Percentiles rank a stretch among this genome's conserved stretches.
Evolutionary conservation across 768 basidiomycete genomes (phyloP).

Genomic region (Mycena galericulata): DNA sequence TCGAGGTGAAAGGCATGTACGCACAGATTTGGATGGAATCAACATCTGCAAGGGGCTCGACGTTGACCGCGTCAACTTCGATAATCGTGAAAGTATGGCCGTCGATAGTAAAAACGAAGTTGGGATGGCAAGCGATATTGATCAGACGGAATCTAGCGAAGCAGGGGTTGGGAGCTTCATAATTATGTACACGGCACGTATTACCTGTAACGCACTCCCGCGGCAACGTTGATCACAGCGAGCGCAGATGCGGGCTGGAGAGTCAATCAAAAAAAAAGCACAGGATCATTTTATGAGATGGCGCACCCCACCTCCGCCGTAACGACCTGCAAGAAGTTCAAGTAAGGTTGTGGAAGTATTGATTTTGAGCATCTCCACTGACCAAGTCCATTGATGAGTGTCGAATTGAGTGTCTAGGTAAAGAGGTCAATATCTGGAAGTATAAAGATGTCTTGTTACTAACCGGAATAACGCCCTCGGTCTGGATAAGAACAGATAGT

Average conservation of each 20-base stretch:
- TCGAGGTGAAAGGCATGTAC: not conserved
- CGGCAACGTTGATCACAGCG: constrained; percentile 47
- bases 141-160: constrained; percentile 12
- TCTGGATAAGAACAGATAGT: not conserved
- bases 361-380: too few relatives aligned
- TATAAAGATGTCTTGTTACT: not conserved
- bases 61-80: constrained; percentile 48
- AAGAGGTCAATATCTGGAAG: constrained; percentile 3
- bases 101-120: constrained; percentile 37
- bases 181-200: too few relatives aligned
- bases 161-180: too few relatives aligned
- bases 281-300: not conserved
- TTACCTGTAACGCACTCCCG: constrained; percentile 44
- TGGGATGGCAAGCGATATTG: constrained; percentile 15
- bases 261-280: not conserved
- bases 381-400: constrained; percentile 34
- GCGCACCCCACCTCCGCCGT: constrained; percentile 41
- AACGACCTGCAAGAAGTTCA: too few relatives aligned
- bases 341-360: too few relatives aligned
- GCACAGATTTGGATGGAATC: constrained; percentile 28
- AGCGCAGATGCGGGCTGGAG: constrained; percentile 39
- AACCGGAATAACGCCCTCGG: not conserved
- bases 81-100: constrained; percentile 49
- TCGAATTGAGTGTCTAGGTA: constrained; percentile 43
- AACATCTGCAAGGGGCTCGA: constrained; percentile 42